These are phyloP conservation scores for Fusarium austroafricanum DNA, from an alignment of 2,329 filamentous ascomycete genomes.

Conservation along the genomic window DNA sequence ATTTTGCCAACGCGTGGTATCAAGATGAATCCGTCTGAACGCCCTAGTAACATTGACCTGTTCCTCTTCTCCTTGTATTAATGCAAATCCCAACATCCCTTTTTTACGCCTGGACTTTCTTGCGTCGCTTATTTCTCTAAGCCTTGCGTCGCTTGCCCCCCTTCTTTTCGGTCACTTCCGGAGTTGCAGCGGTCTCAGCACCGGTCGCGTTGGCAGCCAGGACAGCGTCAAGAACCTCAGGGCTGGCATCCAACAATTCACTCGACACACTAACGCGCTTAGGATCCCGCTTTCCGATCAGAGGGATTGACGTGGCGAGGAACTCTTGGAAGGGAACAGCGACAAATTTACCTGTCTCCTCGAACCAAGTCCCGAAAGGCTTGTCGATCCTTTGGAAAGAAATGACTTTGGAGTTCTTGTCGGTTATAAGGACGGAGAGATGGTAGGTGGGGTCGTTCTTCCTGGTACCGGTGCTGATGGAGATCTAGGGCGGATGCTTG, in stretches of 20 bases:
- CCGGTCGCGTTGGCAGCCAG: slow-evolving; percentile 52
- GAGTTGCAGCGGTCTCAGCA: slow-evolving; percentile 47
- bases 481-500: slow-evolving; percentile 65
- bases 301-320: slow-evolving; percentile 74
- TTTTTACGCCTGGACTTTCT: slow-evolving; percentile 42
- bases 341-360: slow-evolving; percentile 77
- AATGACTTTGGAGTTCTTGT: slow-evolving; percentile 53
- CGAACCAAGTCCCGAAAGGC: slow-evolving; percentile 82
- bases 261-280: slow-evolving; percentile 60
- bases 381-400: slow-evolving; percentile 67
- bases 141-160: slow-evolving; percentile 60
- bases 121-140: background rate
- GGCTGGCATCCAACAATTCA: slow-evolving; percentile 54
- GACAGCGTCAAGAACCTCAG: slow-evolving; percentile 63
- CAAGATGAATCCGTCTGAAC: slow-evolving; percentile 34
- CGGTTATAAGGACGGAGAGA: slow-evolving; percentile 70
- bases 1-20: slow-evolving; percentile 10
- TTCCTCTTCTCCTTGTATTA: slow-evolving; percentile 9
- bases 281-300: slow-evolving; percentile 74
- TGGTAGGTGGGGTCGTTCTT: slow-evolving; percentile 88
- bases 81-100: background rate
- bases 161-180: slow-evolving; percentile 54
- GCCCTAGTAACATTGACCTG: slow-evolving; percentile 26
- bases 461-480: slow-evolving; percentile 76
- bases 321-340: slow-evolving; percentile 82